These are phyloP conservation scores for Populus pruinosa DNA, from an alignment of 345 rosid genomes.

Conservation along the genomic window DNA sequence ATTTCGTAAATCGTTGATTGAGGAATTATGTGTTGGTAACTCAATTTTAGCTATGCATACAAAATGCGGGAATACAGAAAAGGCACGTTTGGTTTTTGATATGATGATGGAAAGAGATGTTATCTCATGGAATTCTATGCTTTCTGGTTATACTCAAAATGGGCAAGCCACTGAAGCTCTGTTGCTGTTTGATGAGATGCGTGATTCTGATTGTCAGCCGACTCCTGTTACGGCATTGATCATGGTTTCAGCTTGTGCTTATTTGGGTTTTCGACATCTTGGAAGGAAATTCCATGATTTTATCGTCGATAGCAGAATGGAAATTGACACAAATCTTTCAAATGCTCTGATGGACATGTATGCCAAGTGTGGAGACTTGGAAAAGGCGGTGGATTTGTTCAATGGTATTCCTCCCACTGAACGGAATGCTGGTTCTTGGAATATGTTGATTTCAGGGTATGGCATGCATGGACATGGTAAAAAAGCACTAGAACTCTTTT, in stretches of 20 bases:
- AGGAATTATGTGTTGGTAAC: conserved; percentile 40
- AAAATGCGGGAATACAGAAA: conserved; percentile 38
- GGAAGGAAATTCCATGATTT: conserved; percentile 42
- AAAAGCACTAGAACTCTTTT: conserved; percentile 41
- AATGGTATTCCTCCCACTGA: conserved; percentile 27
- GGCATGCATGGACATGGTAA: conserved; percentile 49
- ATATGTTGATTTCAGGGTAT: conserved; percentile 52
- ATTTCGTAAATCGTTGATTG: conserved; percentile 17
- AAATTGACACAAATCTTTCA: conserved; percentile 31
- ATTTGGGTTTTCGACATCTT: conserved; percentile 37
- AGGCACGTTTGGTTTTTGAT: conserved; percentile 46
- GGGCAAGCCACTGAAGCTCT: conserved; percentile 54
- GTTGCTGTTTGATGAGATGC: conserved; percentile 45
- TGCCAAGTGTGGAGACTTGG: conserved; percentile 58
- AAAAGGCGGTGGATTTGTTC: conserved; percentile 41
- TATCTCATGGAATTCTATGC: conserved; percentile 59
- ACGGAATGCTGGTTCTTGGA: conserved; percentile 42
- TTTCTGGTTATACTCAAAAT: conserved; percentile 49
- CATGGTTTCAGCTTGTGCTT: conserved; percentile 56
- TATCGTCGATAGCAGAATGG: conserved; percentile 25
- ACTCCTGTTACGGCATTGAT: conserved; percentile 46
- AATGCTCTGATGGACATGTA: conserved; percentile 56
- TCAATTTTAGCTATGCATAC: conserved; percentile 47
- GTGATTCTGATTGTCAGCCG: conserved; percentile 24
- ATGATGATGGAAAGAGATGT: conserved; percentile 40